Base-by-base conservation (phyloP, 306 rosid species). In the Carpinus fangiana region DNA sequence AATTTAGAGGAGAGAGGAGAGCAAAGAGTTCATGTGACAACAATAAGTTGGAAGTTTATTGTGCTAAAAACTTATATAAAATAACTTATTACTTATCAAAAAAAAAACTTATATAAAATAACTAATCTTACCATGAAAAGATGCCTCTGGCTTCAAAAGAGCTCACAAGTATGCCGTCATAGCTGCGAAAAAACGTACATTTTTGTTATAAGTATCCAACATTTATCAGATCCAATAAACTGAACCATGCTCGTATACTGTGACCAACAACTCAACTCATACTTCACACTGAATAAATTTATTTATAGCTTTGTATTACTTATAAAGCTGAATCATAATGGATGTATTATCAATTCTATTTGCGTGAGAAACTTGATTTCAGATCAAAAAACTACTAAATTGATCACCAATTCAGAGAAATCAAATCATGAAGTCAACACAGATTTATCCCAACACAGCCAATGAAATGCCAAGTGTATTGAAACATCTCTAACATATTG, bases 91-190 rank as follows among this genome's bases (percentile, higher is more conserved):
- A n/a, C n/a, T n/a, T n/a, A n/a, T n/a, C n/a, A n/a, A n/a, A n/a
- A n/a, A n/a, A 68, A 65, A n/a, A 52, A 78, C 45, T 72, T 47
- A 82, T 52, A 57, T 74, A 79, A 57, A 43, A 68, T 36, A 31
- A 67, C 10, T 64, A 53, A 70, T 73, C 83, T 82, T 96, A 96
- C 99, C 99, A 93, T 61, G 99, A 90, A 90, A 93, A 93, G 76
- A 89, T 84, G 71, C 78, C 86, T 85, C 86, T 90, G 71, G 87
- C 96, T 81, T 88, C 90, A 52, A 93, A 82, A 75, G 98, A 93
- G 88, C 86, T 89, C 84, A 91, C 76, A 69, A 96, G 82, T 80
- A 96, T 86, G 80, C 99, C 98, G 73, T 91, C 90, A 62, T 86
- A 93, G 90, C 99, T 96, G 96, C 86, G 82, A 47, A 85, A 74